Conservation (phyloP, 2,329 filamentous ascomycete species). For the Beauveria sp. region DNA sequence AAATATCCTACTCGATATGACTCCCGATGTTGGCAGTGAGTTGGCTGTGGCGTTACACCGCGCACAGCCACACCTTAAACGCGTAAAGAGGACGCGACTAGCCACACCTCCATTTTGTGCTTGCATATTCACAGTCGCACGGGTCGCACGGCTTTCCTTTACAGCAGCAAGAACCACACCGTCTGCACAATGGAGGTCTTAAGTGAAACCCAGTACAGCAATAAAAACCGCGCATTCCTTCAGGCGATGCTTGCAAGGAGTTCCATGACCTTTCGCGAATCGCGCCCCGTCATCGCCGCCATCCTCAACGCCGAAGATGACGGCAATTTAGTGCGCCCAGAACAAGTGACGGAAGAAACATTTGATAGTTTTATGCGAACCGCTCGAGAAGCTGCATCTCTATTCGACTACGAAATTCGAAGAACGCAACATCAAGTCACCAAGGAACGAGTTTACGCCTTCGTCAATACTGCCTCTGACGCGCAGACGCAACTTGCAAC, state of each 20-base stretch:
- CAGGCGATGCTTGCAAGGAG: conserved; percentile 79
- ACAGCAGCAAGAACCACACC: not conserved
- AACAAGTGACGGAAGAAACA: conserved; percentile 60
- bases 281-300: conserved; percentile 64
- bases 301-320: conserved; percentile 55
- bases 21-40: not conserved
- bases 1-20: not conserved
- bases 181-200: conserved; percentile 20
- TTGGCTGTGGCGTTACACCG: not conserved
- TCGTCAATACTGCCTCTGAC: conserved; percentile 86
- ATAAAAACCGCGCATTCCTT: conserved; percentile 79
- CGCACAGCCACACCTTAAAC: not conserved
- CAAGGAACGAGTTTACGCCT: conserved; percentile 63
- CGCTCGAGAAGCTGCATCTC: conserved; percentile 64
- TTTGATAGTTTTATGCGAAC: conserved; percentile 62
- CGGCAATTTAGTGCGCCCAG: conserved; percentile 35
- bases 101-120: not conserved
- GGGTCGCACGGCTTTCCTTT: not conserved
- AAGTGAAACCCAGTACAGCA: conserved; percentile 33
- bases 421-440: conserved; percentile 61
- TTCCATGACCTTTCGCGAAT: conserved; percentile 67
- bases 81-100: conserved; percentile 9
- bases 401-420: conserved; percentile 83
- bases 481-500: conserved; percentile 81
- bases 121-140: not conserved